These are phyloP conservation scores for Podospora tetraspora DNA, from an alignment of 495 filamentous ascomycete species.

Conservation along the genomic window DNA sequence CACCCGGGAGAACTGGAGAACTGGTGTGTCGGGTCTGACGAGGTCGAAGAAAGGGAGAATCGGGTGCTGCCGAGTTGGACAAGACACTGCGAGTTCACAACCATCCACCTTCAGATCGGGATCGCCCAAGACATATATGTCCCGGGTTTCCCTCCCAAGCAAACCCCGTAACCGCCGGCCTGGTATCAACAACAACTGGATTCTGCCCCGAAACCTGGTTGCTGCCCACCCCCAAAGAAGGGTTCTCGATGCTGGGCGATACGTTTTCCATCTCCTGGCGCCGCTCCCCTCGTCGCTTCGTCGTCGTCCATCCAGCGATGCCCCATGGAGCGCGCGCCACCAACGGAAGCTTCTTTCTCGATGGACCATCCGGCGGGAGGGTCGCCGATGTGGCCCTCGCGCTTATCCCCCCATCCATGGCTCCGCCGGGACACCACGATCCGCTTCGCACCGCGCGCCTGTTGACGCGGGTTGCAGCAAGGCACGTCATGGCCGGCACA, in stretches of 20 bases:
- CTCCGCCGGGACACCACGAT: constrained; percentile 11
- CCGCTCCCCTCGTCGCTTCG: constrained; percentile 6
- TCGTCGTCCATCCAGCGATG: not conserved
- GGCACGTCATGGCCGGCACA: not conserved
- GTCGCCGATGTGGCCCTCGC: not conserved
- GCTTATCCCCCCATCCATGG: constrained; percentile 13
- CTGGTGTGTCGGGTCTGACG: not conserved
- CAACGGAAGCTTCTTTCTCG: constrained; percentile 1
- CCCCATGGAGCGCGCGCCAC: constrained; percentile 16
- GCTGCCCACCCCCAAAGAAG: not conserved
- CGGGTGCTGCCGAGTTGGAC: constrained; percentile 4
- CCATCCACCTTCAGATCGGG: not conserved
- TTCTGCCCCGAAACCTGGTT: not conserved
- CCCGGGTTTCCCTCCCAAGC: not conserved
- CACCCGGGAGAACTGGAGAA: constrained; percentile 6
- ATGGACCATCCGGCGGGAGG: constrained; percentile 2
- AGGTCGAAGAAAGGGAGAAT: not conserved
- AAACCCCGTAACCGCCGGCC: constrained; percentile 6
- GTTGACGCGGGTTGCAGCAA: constrained; percentile 26
- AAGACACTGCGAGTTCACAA: not conserved
- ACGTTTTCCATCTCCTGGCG: constrained; percentile 13
- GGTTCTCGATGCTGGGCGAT: constrained; percentile 12
- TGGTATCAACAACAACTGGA: constrained; percentile 2
- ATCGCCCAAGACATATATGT: constrained; percentile 9
- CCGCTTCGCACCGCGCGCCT: constrained; percentile 25